Conservation (phyloP, 148 eudicot genomes). For the Diospyros lotus region DNA sequence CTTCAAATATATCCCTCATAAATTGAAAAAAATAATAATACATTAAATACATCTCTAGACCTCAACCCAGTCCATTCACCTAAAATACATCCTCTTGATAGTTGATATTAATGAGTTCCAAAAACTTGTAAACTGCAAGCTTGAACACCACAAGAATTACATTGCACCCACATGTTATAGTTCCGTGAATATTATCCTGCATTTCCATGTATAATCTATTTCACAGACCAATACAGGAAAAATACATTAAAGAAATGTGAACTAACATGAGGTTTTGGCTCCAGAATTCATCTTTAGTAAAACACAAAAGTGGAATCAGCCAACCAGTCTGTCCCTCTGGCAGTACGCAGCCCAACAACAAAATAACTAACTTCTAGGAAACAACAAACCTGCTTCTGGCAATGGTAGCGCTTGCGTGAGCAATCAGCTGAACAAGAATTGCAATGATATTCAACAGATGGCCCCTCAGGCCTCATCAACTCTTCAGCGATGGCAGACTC, state of each 20-base stretch:
- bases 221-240: no score
- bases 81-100: no score
- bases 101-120: no score
- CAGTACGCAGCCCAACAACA: constrained; percentile 5
- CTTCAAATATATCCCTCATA: no score
- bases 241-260: neutral
- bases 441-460: constrained; percentile 94
- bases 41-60: no score
- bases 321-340: neutral
- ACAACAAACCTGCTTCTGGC: constrained; percentile 86
- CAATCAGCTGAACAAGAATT: constrained; percentile 98
- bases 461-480: constrained; percentile 75
- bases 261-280: neutral
- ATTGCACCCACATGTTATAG: no score
- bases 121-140: no score
- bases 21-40: no score
- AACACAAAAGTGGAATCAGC: neutral
- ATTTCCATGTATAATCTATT: no score
- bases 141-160: no score
- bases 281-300: constrained; percentile 3
- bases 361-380: constrained; percentile 11
- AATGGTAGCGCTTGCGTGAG: constrained; percentile 94
- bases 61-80: no score
- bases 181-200: no score
- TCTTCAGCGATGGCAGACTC: constrained; percentile 82